These are phyloP conservation scores for Clarireedia monteithiana DNA, from an alignment of 2,329 filamentous ascomycete species.

Conservation along the genomic window DNA sequence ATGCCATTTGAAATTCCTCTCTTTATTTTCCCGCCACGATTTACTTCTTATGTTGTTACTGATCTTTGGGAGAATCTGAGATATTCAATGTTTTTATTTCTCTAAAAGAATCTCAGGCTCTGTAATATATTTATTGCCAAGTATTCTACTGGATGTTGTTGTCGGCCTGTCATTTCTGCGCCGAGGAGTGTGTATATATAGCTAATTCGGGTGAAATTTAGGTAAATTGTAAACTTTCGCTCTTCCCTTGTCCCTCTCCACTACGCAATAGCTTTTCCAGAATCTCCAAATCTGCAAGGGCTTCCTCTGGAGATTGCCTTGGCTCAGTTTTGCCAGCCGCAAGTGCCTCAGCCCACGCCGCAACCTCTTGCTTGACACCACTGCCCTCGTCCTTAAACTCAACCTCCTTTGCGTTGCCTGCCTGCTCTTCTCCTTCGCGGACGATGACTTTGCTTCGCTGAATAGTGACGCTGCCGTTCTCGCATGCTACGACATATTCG, in stretches of 20 bases:
- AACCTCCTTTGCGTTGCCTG: conserved; percentile 15
- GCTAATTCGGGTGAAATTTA: background rate
- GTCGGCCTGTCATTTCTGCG: too few species aligned
- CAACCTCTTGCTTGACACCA: conserved; percentile 27
- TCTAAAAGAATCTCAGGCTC: too few species aligned
- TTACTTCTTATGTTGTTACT: too few species aligned
- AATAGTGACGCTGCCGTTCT: conserved; percentile 27
- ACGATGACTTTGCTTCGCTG: conserved; percentile 22
- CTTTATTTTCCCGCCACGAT: too few species aligned
- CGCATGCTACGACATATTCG: conserved; percentile 28
- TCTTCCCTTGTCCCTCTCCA: conserved; percentile 27
- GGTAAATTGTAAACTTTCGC: conserved; percentile 15
- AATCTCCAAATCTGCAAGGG: conserved; percentile 26
- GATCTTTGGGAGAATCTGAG: too few species aligned
- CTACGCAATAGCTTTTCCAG: conserved; percentile 29
- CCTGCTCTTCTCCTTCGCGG: conserved; percentile 21
- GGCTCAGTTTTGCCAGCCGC: conserved; percentile 19
- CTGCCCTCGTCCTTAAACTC: conserved; percentile 26
- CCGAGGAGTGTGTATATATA: conserved; percentile 13
- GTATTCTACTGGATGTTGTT: too few species aligned
- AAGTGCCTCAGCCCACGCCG: conserved; percentile 26
- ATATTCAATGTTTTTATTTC: too few species aligned
- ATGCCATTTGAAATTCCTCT: too few species aligned
- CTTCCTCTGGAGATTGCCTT: conserved; percentile 21
- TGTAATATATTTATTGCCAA: too few species aligned